phyloP scores from a whole-genome alignment of 257 asterid genomes.

The Nicotiana knightiana region DNA sequence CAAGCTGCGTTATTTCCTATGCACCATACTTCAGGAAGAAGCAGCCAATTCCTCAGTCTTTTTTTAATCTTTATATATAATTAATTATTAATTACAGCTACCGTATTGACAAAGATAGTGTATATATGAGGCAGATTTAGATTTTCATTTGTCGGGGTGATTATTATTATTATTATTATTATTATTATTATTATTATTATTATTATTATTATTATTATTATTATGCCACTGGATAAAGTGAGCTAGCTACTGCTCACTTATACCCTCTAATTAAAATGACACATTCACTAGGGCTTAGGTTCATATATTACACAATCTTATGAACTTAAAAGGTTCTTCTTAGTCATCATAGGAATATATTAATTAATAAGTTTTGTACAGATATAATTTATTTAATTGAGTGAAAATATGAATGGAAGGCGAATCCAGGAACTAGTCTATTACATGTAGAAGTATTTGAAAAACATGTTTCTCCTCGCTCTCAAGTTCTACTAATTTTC shows the following conservation, averaged over 20 bases:
- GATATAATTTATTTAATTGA: no score
- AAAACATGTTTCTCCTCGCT: not conserved
- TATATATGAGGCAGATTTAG: not conserved
- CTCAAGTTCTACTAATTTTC: not conserved
- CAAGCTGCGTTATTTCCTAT: constrained; percentile 4
- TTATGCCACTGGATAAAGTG: not conserved
- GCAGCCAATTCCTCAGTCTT: not conserved
- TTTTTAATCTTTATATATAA: not conserved
- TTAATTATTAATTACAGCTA: constrained; percentile 27
- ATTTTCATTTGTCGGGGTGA: not conserved
- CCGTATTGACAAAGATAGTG: constrained; percentile 55
- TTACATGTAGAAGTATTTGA: not conserved
- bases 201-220: not conserved
- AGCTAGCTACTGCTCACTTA: not conserved
- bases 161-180: not conserved
- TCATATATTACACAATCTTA: not conserved
- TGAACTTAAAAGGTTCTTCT: no score
- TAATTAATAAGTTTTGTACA: no score
- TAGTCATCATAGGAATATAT: no score
- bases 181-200: not conserved
- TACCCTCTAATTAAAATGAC: not conserved
- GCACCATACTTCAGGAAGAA: not conserved
- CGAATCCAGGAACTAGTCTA: no score
- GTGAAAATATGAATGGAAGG: no score
- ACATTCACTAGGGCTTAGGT: not conserved